A percentile compares a stretch with the other conserved stretches of the same genome.
phyloP scores from a whole-genome alignment of 352 stramenopile genomes.

The Globisporangium camurandrum region DNA sequence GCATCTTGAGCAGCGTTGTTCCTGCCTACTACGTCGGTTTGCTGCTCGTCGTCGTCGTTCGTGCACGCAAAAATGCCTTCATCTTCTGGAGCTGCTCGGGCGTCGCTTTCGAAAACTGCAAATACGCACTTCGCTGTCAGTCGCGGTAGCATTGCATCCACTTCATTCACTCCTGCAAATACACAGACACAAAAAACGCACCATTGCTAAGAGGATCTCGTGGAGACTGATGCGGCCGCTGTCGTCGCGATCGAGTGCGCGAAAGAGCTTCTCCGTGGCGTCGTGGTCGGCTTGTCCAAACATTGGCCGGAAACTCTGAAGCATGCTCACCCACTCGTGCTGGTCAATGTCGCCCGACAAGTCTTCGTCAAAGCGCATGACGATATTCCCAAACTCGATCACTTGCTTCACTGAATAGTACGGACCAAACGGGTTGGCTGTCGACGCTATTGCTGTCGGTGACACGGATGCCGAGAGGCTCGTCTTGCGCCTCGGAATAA shows the following conservation, averaged over 20 bases:
- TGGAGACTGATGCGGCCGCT: constrained; percentile 43
- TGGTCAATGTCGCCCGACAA: constrained; percentile 47
- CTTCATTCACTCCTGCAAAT: too few relatives aligned
- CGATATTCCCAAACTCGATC: constrained; percentile 37
- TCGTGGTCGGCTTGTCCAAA: constrained; percentile 14
- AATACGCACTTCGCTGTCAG: neutral
- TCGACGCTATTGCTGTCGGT: neutral
- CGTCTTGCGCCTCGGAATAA: constrained; percentile 2
- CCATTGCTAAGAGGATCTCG: constrained; percentile 42
- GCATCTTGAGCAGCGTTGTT: neutral
- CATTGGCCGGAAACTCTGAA: constrained; percentile 20
- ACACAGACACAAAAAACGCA: constrained; percentile 12
- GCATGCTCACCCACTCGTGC: constrained; percentile 44
- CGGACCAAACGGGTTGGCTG: constrained; percentile 40
- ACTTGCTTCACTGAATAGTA: constrained; percentile 53
- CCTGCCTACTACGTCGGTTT: constrained; percentile 51
- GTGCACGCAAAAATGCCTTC: constrained; percentile 18
- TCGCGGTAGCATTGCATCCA: neutral
- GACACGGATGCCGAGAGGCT: neutral
- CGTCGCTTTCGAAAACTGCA: constrained; percentile 40
- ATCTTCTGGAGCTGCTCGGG: constrained; percentile 44
- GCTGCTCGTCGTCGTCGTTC: neutral
- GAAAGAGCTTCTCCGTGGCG: constrained; percentile 36
- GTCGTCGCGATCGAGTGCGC: constrained; percentile 38
- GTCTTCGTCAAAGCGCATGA: constrained; percentile 49